Base-by-base conservation (phyloP, 306 rosid genomes). In the Dryas drummondii region DNA sequence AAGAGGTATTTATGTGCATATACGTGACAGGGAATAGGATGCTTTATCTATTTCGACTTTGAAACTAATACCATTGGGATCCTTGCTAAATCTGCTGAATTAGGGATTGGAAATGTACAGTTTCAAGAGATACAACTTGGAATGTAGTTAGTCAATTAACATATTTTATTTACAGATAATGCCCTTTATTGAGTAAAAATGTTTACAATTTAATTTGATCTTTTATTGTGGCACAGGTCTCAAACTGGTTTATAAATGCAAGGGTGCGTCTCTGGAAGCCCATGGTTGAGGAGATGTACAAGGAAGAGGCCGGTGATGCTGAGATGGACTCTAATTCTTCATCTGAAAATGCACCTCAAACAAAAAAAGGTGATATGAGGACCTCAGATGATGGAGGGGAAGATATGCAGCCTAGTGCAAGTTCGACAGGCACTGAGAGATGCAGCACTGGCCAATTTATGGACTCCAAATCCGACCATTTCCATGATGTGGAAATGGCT, bases 181-280 rank as follows among this genome's bases (percentile, higher is more conserved):
- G 17, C 27, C 48, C 2, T 22, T 51, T 37, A 9, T 32, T 8
- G 48, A 40, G 74, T 40, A n/a, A 14, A 19, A 64, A 55, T 55
- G 50, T 41, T 44, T 55, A 41, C 42, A 10, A 12, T 17, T 16
- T 6, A 55, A 6, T 14, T 72, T 9, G 17, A 54, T 17, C 4
- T 44, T 22, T 7, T 12, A 22, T 32, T 42, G 53, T 78, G 71
- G 48, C 32, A 71, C 79, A 91, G 97, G 97, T 91, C 79, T 87
- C 97, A 49, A 91, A 91, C 84, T 91, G 97, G 97, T 91, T 91
- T 72, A 91, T 91, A 81, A 91, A 91, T 78, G 97, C 97, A 4
- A 80, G 97, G 2, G 97, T 91, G 67, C 97, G 94, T 66, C 91
- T 91, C 27, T 91, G 97, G 97, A 91, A 91, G 75, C 97, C 97